Conservation (phyloP, 2,329 filamentous ascomycete genomes). For the Fusarium pilosicola region DNA sequence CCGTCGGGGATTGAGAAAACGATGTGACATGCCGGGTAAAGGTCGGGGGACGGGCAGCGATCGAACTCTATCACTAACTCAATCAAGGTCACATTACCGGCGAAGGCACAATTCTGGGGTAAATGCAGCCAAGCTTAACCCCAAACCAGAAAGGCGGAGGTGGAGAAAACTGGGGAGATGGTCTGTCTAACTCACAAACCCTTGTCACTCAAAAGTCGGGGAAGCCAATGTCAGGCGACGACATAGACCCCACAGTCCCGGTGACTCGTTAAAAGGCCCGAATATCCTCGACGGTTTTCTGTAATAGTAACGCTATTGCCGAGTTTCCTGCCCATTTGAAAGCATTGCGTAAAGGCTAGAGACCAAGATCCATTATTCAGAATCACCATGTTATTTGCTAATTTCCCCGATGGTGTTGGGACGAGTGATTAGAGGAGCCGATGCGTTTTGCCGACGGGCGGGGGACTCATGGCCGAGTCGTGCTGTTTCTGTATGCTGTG, state of each 20-base stretch:
- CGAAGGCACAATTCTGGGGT: background rate
- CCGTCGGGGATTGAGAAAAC: background rate
- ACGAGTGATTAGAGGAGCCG: background rate
- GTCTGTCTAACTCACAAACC: background rate
- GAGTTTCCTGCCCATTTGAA: background rate
- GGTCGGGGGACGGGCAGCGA: background rate
- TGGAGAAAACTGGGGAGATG: conserved; percentile 7
- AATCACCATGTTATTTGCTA: background rate
- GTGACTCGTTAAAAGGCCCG: conserved; percentile 11
- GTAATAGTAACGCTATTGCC: background rate
- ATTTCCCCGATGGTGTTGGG: background rate
- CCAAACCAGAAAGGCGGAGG: conserved; percentile 2
- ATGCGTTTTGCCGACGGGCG: background rate
- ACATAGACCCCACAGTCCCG: background rate
- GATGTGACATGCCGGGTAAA: background rate
- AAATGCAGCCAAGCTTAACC: background rate
- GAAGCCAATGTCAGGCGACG: background rate
- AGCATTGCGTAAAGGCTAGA: conserved; percentile 1
- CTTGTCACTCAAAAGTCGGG: background rate
- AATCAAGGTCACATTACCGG: background rate
- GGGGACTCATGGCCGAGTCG: background rate
- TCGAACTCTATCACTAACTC: background rate
- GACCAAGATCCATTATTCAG: background rate
- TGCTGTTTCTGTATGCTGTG: background rate
- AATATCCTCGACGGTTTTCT: background rate